Evolutionary conservation across 257 asterid species (phyloP), one percentile per base, ranked within the genome.

Genomic region (Nicotiana attenuata): DNA sequence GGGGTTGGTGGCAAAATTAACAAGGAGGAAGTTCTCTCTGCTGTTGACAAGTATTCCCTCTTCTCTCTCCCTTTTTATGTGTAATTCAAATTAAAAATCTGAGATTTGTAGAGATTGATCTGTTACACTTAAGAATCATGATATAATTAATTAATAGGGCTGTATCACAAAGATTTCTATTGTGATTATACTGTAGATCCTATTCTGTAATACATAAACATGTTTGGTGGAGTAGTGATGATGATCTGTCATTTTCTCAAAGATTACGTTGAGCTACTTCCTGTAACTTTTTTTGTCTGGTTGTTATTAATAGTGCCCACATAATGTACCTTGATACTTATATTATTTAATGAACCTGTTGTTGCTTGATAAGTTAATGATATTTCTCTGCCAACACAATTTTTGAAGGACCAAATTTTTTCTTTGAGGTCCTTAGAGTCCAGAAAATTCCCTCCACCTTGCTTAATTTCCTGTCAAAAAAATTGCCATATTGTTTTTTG

Each of bases 1-100:
- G 97, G 97, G 69, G 89, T 93, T 66, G 99, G 99, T 78, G 99
- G 99, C 41, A 88, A 86, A 89, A 93, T 95, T 79, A 89, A 88
- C 64, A 95, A 95, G 87, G 83, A 83, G 65, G 94, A 90, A 7
- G 98, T 95, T 85, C 92, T 90, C 59, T 87, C 96, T 33, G 98
- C 98, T 68, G 98, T 95, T 77, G 98, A 95, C 85, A 93, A 91
- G 99, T 89, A 90, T 4, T 13, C 20, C 3, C 29, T 15, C 59
- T 29, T 56, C 55, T 29, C 60, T 53, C 19, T 31, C 19, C 73
- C 81, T 38, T 1, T 59, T 82, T 19, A 60, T 6, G 19, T 33
- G 0, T 20, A 56, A 53, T 28, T 76, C 15, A 26, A 28, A 7
- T 38, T 13, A 17, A 69, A 71, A 45, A 45, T 59, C 16, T 59